Evolutionary conservation across 164 flowering plant genomes (phyloP), one percentile per base, ranked within the genome.

Genomic region (Chimonanthus salicifolius): DNA sequence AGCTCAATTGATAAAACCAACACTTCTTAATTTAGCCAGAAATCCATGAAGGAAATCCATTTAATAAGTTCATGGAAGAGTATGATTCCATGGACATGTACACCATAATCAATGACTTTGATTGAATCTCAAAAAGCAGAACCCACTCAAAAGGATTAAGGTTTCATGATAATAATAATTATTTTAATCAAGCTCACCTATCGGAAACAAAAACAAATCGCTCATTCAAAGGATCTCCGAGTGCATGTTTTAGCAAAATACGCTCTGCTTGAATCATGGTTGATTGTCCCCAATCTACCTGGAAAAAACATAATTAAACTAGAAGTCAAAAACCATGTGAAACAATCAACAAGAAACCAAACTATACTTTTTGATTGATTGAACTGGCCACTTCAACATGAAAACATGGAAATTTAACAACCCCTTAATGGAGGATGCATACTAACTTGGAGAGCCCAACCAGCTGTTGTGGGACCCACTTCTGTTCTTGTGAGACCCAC

Each of bases 261-360:
- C 92, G 94, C 82, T 95, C 98, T 9, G 99, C 99, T 82, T 85
- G 84, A 66, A 95, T 88, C 99, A 95, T 95, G 82, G 84, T 93
- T 74, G 97, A 90, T 80, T 81, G 94, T 83, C 98, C 99, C 99
- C 99, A 93, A 76, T 93, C 98, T 82, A 95, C 97, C 99, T 95
- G 92, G 75, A 78, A 77, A 44, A 75, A 80, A 65, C 58, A 62
- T 21, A 66, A 54, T 21, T 7, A 20, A 62, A 64, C 58, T 66
- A 45, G 18, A 72, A 74, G 58, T 49, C 54, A 54, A 49, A 50
- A 68, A 16, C 69, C 18, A 46, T 71, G 20, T 33, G 10, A 62
- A 47, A 33, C 3, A 47, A 49, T 21, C 47, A 5, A 68, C 15
- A 45, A 5, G 47, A 7, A n/a, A n/a, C 3, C 21, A 47, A 9